Evolutionary conservation across 352 stramenopile genomes (phyloP).

Genomic region (Phytophthora ohioensis): DNA sequence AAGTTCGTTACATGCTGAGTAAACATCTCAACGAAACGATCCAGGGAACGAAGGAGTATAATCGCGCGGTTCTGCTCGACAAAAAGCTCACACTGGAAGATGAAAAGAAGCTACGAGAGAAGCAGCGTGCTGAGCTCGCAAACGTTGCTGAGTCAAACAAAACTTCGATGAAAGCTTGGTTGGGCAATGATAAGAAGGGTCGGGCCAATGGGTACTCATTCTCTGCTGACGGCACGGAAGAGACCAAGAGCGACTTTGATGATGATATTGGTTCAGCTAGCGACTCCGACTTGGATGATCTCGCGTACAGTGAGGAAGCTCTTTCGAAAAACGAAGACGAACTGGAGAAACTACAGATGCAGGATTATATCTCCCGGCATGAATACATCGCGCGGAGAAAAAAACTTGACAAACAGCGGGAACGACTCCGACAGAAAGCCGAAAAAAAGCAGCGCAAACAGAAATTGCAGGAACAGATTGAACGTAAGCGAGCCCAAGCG

Average conservation of each 20-base stretch:
- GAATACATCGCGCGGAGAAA: conserved; percentile 85
- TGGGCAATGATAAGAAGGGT: conserved; percentile 68
- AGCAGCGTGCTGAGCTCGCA: conserved; percentile 72
- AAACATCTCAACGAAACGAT: conserved; percentile 67
- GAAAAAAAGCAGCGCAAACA: conserved; percentile 78
- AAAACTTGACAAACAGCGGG: conserved; percentile 71
- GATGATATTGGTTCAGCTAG: conserved; percentile 49
- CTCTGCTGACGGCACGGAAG: conserved; percentile 46
- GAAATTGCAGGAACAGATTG: conserved; percentile 68
- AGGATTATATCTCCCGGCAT: conserved; percentile 80
- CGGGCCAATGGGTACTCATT: conserved; percentile 18
- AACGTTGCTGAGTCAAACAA: conserved; percentile 64
- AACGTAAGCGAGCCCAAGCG: conserved; percentile 58
- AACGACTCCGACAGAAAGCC: conserved; percentile 58
- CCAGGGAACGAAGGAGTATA: conserved; percentile 80
- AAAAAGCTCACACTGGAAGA: conserved; percentile 75
- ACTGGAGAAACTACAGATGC: conserved; percentile 64
- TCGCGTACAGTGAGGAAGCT: conserved; percentile 66
- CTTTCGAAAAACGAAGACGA: conserved; percentile 79
- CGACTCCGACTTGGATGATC: conserved; percentile 74
- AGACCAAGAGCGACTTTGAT: conserved; percentile 50
- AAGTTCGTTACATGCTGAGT: conserved; percentile 64
- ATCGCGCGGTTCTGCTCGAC: conserved; percentile 68
- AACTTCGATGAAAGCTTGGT: conserved; percentile 62
- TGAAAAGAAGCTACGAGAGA: conserved; percentile 83